A percentile compares a stretch with the other conserved stretches of the same genome.
phyloP scores from a whole-genome alignment of 2,329 filamentous ascomycete genomes.

The Aspergillus melleus region DNA sequence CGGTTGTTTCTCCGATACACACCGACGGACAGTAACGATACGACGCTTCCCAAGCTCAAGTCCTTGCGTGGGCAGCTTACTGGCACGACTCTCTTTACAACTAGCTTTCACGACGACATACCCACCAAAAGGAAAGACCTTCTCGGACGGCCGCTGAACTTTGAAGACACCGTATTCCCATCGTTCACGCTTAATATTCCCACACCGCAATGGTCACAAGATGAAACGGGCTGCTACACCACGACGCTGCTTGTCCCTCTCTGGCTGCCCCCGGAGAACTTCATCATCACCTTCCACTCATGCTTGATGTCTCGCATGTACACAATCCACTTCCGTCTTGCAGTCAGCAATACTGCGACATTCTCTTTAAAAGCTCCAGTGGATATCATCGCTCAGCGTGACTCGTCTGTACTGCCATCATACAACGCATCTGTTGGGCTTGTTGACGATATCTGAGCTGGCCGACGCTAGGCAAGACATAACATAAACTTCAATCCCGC shows the following conservation, averaged over 20 bases:
- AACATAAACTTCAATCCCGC: no score
- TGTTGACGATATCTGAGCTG: background rate
- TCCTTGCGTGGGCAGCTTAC: constrained; percentile 13
- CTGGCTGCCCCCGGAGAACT: constrained; percentile 14
- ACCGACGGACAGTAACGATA: background rate
- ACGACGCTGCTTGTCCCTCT: constrained; percentile 14
- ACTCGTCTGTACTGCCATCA: constrained; percentile 9
- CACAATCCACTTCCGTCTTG: constrained; percentile 10
- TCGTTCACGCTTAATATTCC: constrained; percentile 10
- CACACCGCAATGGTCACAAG: constrained; percentile 8
- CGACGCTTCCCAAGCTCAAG: constrained; percentile 11
- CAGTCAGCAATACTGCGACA: constrained; percentile 7
- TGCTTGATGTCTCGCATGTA: constrained; percentile 16
- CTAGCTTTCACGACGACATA: background rate
- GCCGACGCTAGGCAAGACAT: no score
- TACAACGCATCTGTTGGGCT: constrained; percentile 12
- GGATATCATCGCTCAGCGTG: constrained; percentile 10
- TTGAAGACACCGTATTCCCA: constrained; percentile 7
- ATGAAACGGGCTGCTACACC: background rate
- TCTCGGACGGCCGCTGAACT: constrained; percentile 14
- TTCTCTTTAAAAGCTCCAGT: constrained; percentile 7
- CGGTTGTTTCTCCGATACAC: constrained; percentile 10
- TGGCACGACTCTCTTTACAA: constrained; percentile 17
- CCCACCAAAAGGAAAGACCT: constrained; percentile 11
- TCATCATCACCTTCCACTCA: constrained; percentile 18